These are phyloP conservation scores for Alternaria angustiovoidea DNA, from an alignment of 2,329 filamentous ascomycete species.

Conservation along the genomic window DNA sequence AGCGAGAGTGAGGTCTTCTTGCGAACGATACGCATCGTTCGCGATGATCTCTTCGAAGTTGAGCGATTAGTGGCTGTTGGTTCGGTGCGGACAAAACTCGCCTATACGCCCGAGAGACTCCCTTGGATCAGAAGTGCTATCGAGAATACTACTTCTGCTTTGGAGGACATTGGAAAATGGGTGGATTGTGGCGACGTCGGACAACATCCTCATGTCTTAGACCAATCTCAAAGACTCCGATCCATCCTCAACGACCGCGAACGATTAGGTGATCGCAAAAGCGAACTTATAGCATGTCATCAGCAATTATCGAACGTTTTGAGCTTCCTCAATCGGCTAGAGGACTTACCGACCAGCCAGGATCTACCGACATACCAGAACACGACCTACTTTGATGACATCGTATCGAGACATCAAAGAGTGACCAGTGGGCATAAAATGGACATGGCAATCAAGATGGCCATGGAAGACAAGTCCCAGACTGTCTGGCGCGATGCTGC, in stretches of 20 bases:
- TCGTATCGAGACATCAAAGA: not conserved
- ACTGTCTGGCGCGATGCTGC: not conserved
- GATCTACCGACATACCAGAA: slow-evolving; percentile 11
- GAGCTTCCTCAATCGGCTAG: slow-evolving; percentile 25
- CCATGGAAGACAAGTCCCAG: not conserved
- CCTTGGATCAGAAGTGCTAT: slow-evolving; percentile 30
- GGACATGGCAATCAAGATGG: not conserved
- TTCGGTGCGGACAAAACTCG: slow-evolving; percentile 23
- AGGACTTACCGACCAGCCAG: slow-evolving; percentile 11
- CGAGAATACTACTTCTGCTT: slow-evolving; percentile 26
- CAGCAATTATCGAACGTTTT: slow-evolving; percentile 37
- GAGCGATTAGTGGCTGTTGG: slow-evolving; percentile 25
- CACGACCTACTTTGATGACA: slow-evolving; percentile 14
- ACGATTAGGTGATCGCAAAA: slow-evolving; percentile 31
- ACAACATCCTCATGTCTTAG: slow-evolving; percentile 28
- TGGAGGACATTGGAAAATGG: slow-evolving; percentile 38
- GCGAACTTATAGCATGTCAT: slow-evolving; percentile 33
- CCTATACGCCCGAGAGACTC: slow-evolving; percentile 23
- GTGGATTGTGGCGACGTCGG: slow-evolving; percentile 29
- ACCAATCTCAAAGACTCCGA: slow-evolving; percentile 23
- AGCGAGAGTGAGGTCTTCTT: slow-evolving; percentile 38
- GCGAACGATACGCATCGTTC: slow-evolving; percentile 33
- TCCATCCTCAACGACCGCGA: slow-evolving; percentile 37
- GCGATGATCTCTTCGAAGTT: slow-evolving; percentile 31
- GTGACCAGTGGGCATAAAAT: not conserved